phyloP scores from a whole-genome alignment of 768 basidiomycete genomes.

The Leccinum incarnatum region DNA sequence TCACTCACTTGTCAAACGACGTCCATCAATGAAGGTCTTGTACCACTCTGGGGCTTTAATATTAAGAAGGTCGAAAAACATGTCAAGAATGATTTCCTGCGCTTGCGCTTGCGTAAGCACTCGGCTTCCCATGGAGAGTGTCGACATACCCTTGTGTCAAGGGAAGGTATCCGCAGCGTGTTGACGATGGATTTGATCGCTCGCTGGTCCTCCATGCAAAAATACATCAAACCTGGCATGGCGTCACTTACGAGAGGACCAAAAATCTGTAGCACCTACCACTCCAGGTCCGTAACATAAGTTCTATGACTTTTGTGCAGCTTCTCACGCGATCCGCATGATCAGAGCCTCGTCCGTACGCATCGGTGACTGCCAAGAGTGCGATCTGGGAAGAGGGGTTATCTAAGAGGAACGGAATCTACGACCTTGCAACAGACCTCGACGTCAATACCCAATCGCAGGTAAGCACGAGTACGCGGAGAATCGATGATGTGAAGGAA shows the following conservation, averaged over 20 bases:
- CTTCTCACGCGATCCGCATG: conserved; percentile 79
- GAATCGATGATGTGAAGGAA: conserved; percentile 85
- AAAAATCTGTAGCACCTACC: conserved; percentile 49
- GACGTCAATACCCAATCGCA: conserved; percentile 81
- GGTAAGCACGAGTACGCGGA: conserved; percentile 74
- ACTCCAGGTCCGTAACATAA: conserved; percentile 90
- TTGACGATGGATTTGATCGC: conserved; percentile 84
- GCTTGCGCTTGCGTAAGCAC: conserved; percentile 34
- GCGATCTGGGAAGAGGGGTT: conserved; percentile 54
- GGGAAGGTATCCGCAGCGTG: conserved; percentile 83
- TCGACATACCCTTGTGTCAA: conserved; percentile 68
- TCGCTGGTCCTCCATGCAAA: conserved; percentile 85
- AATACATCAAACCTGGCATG: conserved; percentile 78
- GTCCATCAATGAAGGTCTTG: conserved; percentile 86
- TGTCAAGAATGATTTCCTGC: conserved; percentile 89
- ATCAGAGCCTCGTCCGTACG: conserved; percentile 79
- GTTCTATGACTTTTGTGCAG: conserved; percentile 72
- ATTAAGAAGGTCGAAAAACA: conserved; percentile 91
- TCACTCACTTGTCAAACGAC: conserved; percentile 78
- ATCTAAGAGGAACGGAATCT: not conserved
- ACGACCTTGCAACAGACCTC: conserved; percentile 55
- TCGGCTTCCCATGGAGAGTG: not conserved
- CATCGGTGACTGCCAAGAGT: conserved; percentile 87
- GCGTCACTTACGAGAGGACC: conserved; percentile 6
- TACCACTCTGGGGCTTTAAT: conserved; percentile 94